phyloP scores from a whole-genome alignment of 768 basidiomycete genomes.

The Ramaria rubella region DNA sequence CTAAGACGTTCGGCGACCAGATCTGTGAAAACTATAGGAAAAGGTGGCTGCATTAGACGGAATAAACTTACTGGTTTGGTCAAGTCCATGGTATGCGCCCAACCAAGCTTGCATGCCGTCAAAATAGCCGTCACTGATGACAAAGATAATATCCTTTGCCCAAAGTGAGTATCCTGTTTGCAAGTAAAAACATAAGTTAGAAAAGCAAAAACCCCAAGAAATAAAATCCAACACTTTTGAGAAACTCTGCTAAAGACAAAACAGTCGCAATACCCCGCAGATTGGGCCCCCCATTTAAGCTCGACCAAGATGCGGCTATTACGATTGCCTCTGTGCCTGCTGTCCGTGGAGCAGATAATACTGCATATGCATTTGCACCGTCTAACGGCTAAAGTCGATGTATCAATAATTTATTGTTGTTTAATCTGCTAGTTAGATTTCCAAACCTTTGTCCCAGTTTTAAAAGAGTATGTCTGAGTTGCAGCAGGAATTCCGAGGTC shows the following conservation, averaged over 20 bases:
- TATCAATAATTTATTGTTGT: conserved; percentile 6
- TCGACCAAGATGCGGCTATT: conserved; percentile 86
- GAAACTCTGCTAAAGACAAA: conserved; percentile 73
- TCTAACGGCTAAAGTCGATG: conserved; percentile 35
- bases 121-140: conserved; percentile 81
- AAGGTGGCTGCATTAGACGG: background rate
- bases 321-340: conserved; percentile 92
- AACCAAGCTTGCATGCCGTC: conserved; percentile 95
- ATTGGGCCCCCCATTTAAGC: conserved; percentile 62
- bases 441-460: conserved; percentile 42
- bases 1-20: conserved; percentile 56
- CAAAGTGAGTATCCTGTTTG: conserved; percentile 74
- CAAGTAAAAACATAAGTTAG: background rate
- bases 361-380: conserved; percentile 79
- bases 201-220: background rate
- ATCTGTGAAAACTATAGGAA: conserved; percentile 35
- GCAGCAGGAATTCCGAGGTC: conserved; percentile 67
- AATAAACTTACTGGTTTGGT: conserved; percentile 51
- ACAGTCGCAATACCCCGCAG: conserved; percentile 83
- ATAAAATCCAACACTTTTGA: conserved; percentile 57
- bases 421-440: background rate
- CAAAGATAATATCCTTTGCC: conserved; percentile 90
- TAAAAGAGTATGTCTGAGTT: conserved; percentile 61
- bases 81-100: conserved; percentile 66
- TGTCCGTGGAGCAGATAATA: conserved; percentile 78